These are phyloP conservation scores for Cryptosporidium tyzzeri DNA, from an alignment of 169 alveolate species.

Conservation along the genomic window DNA sequence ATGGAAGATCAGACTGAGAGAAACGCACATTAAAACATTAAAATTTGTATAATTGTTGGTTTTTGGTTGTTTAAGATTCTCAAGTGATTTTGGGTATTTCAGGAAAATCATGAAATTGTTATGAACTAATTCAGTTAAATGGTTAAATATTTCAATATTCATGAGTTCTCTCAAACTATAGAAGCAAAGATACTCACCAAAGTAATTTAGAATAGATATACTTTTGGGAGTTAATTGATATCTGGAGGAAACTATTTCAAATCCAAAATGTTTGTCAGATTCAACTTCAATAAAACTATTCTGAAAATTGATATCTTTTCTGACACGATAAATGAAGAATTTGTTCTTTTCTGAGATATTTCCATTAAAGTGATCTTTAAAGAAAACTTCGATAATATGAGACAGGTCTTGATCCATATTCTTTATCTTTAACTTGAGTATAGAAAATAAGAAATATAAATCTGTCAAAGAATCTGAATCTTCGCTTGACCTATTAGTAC, in stretches of 20 bases:
- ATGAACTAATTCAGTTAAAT: background rate
- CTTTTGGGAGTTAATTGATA: background rate
- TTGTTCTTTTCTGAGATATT: slow-evolving; percentile 13
- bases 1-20: slow-evolving; percentile 30
- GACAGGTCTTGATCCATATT: slow-evolving; percentile 15
- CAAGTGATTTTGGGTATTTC: background rate
- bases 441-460: slow-evolving; percentile 14
- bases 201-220: background rate
- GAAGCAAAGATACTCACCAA: slow-evolving; percentile 62
- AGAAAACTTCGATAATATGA: slow-evolving; percentile 2
- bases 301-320: background rate
- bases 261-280: slow-evolving; percentile 4
- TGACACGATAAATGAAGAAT: slow-evolving; percentile 8
- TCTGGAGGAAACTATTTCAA: background rate
- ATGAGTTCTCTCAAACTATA: slow-evolving; percentile 4
- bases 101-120: background rate
- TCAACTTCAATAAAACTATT: background rate
- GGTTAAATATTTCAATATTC: slow-evolving; percentile 2
- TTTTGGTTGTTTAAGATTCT: background rate
- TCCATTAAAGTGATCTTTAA: slow-evolving; percentile 9
- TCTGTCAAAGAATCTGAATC: slow-evolving; percentile 44
- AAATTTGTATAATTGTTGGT: background rate
- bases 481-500: slow-evolving; percentile 7
- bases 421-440: background rate
- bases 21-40: slow-evolving; percentile 1